These are phyloP conservation scores for Chlorella sp. DNA, from an alignment of 139 green algal genomes.

Conservation along the genomic window DNA sequence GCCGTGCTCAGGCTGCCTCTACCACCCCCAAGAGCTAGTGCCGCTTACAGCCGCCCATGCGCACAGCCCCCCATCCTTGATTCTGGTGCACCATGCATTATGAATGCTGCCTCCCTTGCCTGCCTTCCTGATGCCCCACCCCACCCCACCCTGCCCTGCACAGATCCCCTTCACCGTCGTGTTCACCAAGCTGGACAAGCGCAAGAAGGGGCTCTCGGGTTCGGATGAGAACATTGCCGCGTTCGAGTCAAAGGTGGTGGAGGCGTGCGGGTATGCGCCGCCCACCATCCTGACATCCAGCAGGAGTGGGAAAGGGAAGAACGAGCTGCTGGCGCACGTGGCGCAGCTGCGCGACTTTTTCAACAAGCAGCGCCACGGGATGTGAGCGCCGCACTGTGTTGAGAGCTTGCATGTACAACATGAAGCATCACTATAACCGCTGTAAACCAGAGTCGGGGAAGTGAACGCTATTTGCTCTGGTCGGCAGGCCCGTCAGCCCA, in stretches of 20 bases:
- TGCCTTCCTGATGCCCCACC: not conserved
- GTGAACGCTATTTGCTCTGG: too few relatives aligned
- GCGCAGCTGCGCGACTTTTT: constrained; percentile 58
- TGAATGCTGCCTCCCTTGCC: too few relatives aligned
- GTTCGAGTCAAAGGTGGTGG: constrained; percentile 22
- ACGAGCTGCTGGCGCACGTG: constrained; percentile 71
- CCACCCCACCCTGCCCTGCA: not conserved
- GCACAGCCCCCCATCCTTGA: too few relatives aligned
- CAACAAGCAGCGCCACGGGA: constrained; percentile 28
- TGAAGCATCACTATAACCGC: too few relatives aligned
- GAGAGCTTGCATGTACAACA: too few relatives aligned
- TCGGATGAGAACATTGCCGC: constrained; percentile 59
- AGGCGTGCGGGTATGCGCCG: constrained; percentile 63
- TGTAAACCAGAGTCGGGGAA: too few relatives aligned
- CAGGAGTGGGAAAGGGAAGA: constrained; percentile 48
- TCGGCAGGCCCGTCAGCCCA: too few relatives aligned
- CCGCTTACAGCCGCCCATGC: not conserved
- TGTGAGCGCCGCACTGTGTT: not conserved
- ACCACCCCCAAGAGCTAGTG: not conserved
- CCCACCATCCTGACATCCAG: constrained; percentile 60
- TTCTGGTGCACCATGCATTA: not conserved
- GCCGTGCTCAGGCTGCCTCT: not conserved
- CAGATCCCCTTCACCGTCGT: constrained; percentile 87
- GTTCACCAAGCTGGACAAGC: constrained; percentile 87
- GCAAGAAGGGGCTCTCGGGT: constrained; percentile 63